A percentile compares a stretch with the other conserved stretches of the same genome.
Evolutionary conservation across 495 filamentous ascomycete genomes (phyloP).

Genomic region (Aspergillus ellipticus): DNA sequence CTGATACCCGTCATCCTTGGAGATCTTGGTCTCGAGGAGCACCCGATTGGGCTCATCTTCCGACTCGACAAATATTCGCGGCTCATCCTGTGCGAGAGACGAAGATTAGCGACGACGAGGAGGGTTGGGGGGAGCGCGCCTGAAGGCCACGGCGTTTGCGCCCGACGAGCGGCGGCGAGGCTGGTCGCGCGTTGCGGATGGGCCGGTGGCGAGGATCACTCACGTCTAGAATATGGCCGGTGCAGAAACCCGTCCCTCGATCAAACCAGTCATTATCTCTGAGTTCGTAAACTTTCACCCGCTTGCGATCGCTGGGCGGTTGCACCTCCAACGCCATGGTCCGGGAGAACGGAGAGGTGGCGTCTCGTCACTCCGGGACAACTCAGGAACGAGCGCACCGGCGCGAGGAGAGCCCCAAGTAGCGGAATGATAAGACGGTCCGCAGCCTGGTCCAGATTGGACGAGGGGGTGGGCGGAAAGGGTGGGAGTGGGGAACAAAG

Average conservation of each 20-base stretch:
- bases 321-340: constrained; percentile 85
- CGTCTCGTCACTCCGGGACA: constrained; percentile 43
- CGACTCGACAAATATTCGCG: constrained; percentile 84
- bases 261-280: constrained; percentile 99
- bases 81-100: constrained; percentile 58
- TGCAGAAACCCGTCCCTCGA: constrained; percentile 93
- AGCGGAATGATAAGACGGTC: constrained; percentile 17
- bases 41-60: constrained; percentile 84
- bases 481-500: constrained; percentile 5
- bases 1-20: constrained; percentile 94
- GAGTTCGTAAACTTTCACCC: constrained; percentile 98
- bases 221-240: constrained; percentile 72
- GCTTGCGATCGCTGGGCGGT: constrained; percentile 81
- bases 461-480: constrained; percentile 9
- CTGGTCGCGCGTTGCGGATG: constrained; percentile 11
- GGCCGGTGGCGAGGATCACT: constrained; percentile 32
- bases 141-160: constrained; percentile 17
- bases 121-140: constrained; percentile 4
- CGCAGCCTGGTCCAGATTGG: constrained; percentile 9
- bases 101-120: constrained; percentile 8
- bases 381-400: constrained; percentile 38
- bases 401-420: constrained; percentile 32
- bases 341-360: constrained; percentile 32
- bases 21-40: constrained; percentile 81
- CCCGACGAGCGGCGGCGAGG: constrained; percentile 11